Evolutionary conservation across 1,284 basidiomycete genomes (phyloP).

Genomic region (Austroboletus niveus): DNA sequence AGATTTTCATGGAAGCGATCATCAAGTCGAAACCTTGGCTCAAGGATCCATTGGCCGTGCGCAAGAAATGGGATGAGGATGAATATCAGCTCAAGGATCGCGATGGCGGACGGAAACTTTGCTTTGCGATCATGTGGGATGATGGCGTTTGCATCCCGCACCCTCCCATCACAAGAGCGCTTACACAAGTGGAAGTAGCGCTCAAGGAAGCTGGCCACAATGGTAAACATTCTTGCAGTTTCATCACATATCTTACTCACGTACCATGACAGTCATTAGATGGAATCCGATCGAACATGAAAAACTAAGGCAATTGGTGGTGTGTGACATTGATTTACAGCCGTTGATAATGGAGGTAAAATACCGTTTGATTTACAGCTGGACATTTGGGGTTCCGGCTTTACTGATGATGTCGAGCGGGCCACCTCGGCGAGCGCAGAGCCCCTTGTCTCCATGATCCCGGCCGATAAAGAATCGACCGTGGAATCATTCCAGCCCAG

Average conservation of each 20-base stretch:
- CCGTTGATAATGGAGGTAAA: neutral
- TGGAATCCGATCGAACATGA: constrained; percentile 44
- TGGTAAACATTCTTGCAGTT: constrained; percentile 36
- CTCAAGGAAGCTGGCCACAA: constrained; percentile 67
- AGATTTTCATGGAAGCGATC: constrained; percentile 62
- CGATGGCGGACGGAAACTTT: constrained; percentile 53
- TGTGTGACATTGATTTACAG: constrained; percentile 25
- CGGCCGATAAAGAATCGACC: constrained; percentile 24
- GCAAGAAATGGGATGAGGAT: constrained; percentile 65
- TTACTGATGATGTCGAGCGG: constrained; percentile 42
- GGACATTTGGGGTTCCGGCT: constrained; percentile 43
- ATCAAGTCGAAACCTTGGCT: constrained; percentile 64
- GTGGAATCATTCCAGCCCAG: constrained; percentile 19
- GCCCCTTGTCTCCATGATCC: constrained; percentile 50
- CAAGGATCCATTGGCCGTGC: constrained; percentile 59
- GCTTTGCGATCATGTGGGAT: constrained; percentile 64
- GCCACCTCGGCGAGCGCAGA: constrained; percentile 44
- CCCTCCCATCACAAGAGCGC: constrained; percentile 66
- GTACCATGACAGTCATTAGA: constrained; percentile 30
- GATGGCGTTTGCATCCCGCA: constrained; percentile 64
- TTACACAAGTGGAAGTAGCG: constrained; percentile 56
- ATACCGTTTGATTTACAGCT: constrained; percentile 24
- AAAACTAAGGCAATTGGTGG: constrained; percentile 35
- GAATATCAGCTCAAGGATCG: constrained; percentile 60
- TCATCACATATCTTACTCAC: neutral